Base-by-base conservation (phyloP, 176 grass and related monocot species). In the Rhynchospora tenuis region DNA sequence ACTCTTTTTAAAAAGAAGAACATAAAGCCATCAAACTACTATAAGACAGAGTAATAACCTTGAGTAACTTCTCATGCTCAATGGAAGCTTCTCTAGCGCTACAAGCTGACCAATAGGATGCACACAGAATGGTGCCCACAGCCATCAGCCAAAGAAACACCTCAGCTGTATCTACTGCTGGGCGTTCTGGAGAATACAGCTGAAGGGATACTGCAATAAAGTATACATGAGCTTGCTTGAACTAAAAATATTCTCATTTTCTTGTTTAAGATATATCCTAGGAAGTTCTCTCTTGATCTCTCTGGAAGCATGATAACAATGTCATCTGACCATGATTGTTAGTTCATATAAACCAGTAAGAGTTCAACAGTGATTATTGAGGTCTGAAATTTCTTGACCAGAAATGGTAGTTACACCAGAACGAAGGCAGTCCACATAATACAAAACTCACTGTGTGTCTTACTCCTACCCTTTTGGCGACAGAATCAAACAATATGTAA, bases 71-170 rank as follows among this genome's bases (percentile, higher is more conserved):
- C 82, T 99, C 96, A 84, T 95, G 81, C 85, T 99, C 96, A 88
- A 78, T 89, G 69, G 84, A 79, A 67, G 91, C 91, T 86, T 99
- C 96, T 85, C 92, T 84, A 77, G 90, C 87, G 81, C 93, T 99
- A 88, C 91, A 99, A 56, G 96, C 93, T 45, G 96, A 95, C 96
- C 96, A 99, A 83, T 99, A 99, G 74, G 96, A 90, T 87, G 93
- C 96, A 80, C 96, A 94, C 67, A 99, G 84, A 84, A 99, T 92
- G 27, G 96, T 99, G 87, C 96, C 96, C 80, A 99, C 89, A 84
- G 96, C 96, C 96, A 99, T 95, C 78, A 99, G 89, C 96, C 96
- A 99, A 5, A 99, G 89, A 90, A 99, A 99, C 11, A 95, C 96
- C 86, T 99, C 96, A 7, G 96, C 96, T 1, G 91, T 93, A 91